phyloP scores from a whole-genome alignment of 2,329 filamentous ascomycete species.

The Hirsutella thompsonii region DNA sequence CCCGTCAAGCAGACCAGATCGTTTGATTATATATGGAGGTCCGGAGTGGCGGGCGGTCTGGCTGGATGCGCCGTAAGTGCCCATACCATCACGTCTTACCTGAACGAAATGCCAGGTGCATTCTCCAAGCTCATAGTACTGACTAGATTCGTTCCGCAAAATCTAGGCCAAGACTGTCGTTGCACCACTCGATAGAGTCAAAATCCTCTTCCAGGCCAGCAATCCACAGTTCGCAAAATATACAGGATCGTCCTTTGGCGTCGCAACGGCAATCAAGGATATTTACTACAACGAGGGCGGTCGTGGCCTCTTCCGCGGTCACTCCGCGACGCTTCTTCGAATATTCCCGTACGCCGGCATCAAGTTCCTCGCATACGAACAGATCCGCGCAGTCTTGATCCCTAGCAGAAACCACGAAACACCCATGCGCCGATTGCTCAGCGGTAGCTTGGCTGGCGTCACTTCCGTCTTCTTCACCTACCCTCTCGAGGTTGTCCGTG shows the following conservation, averaged over 20 bases:
- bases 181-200: constrained; percentile 90
- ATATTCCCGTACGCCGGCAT: constrained; percentile 97
- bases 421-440: constrained; percentile 58
- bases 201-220: constrained; percentile 94
- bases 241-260: constrained; percentile 74
- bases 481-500: constrained; percentile 82
- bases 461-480: constrained; percentile 95
- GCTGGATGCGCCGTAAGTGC: constrained; percentile 76
- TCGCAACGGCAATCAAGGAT: constrained; percentile 68
- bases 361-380: constrained; percentile 96
- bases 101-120: too few relatives aligned
- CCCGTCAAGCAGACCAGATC: constrained; percentile 45
- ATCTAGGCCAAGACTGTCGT: constrained; percentile 97
- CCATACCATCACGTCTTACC: too few relatives aligned
- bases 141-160: too few relatives aligned
- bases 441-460: constrained; percentile 66
- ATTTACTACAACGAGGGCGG: constrained; percentile 68
- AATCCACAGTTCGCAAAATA: constrained; percentile 94
- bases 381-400: constrained; percentile 74
- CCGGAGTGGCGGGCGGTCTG: constrained; percentile 74
- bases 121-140: too few relatives aligned
- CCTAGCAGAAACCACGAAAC: constrained; percentile 63
- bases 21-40: constrained; percentile 72
- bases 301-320: constrained; percentile 75
- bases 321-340: constrained; percentile 83